Percentiles rank a stretch among this genome's conserved stretches.
Conservation (phyloP, 129 eudicot species). For the Centaurea solstitialis region DNA sequence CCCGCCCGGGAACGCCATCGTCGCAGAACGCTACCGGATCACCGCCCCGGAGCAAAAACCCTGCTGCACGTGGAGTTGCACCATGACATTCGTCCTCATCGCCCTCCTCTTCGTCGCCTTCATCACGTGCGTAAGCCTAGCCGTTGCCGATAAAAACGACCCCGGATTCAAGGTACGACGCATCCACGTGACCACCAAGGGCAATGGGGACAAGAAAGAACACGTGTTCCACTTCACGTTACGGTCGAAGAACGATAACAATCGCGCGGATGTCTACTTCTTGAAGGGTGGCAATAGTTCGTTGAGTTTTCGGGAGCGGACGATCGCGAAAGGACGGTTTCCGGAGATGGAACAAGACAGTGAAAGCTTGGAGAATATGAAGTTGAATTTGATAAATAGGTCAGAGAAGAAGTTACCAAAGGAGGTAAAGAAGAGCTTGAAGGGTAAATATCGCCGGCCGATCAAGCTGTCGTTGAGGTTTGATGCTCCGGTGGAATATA, state of each 20-base stretch:
- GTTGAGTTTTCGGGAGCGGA: neutral
- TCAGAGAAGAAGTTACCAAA: slow-evolving; percentile 30
- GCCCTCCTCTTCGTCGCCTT: slow-evolving; percentile 31
- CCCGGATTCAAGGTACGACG: slow-evolving; percentile 51
- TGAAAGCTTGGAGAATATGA: slow-evolving; percentile 26
- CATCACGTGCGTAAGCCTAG: slow-evolving; percentile 39
- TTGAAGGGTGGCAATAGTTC: neutral
- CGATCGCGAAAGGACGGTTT: slow-evolving; percentile 45
- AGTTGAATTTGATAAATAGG: slow-evolving; percentile 9
- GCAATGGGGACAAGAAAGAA: slow-evolving; percentile 6
- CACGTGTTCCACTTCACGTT: slow-evolving; percentile 16
- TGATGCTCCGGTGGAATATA: slow-evolving; percentile 54
- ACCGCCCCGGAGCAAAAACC: slow-evolving; percentile 5
- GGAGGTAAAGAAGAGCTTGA: slow-evolving; percentile 44
- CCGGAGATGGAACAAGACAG: slow-evolving; percentile 55
- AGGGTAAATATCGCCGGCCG: slow-evolving; percentile 39
- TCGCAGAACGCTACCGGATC: slow-evolving; percentile 11
- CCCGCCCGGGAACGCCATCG: slow-evolving; percentile 58
- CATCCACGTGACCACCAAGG: slow-evolving; percentile 36
- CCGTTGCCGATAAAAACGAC: slow-evolving; percentile 25
- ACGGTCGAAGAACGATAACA: slow-evolving; percentile 15
- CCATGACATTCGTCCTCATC: slow-evolving; percentile 32
- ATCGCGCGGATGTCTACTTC: neutral
- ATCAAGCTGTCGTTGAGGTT: slow-evolving; percentile 35
- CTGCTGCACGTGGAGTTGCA: slow-evolving; percentile 21